Base-by-base conservation (phyloP, 116 monocot genomes). In the Posidonia oceanica region DNA sequence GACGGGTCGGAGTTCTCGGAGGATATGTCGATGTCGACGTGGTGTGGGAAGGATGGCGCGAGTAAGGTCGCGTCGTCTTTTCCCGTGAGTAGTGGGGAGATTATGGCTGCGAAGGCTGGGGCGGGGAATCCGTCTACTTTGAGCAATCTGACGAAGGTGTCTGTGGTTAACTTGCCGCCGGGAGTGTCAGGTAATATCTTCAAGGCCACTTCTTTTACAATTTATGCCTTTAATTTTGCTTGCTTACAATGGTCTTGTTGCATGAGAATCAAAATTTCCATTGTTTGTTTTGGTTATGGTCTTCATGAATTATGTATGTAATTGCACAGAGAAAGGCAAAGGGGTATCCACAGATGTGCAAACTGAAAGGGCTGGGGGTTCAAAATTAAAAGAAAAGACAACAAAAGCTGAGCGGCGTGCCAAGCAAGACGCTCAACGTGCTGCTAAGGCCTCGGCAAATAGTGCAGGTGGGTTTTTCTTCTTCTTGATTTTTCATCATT, bases 401-500 rank as follows among this genome's bases (percentile, higher is more conserved):
- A 75, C 97, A 42, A 98, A 84, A 82, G 89, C 90, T 77, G 97
- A 90, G 69, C 81, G 97, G 63, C 92, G 97, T 79, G 97, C 97
- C 12, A 60, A 83, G 66, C 97, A 98, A 75, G 97, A 98, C 59
- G 89, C 83, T 63, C 93, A 98, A 57, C 85, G 93, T 69, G 93
- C 97, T 76, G 87, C 97, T 55, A 98, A 98, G 71, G 87, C 87
- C 73, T 85, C 87, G 20, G 82, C 93, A 54, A 98, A 82, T 67
- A 87, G 80, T 71, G 66, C 83, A 53, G 87, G 88, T 91, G 58
- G 39, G 68, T 54, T 71, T 57, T 36, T 67, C 61, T 54, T 4
- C 40, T 15, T 12, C 11, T 48, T 48, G 1, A 10, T 48, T 10
- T 48, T 10, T 12, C 8, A 48, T 10, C 1, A 29, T 29, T 29